Conservation (phyloP, 225 moss, liverwort and hornwort species). For the Physcomitrium patens region DNA sequence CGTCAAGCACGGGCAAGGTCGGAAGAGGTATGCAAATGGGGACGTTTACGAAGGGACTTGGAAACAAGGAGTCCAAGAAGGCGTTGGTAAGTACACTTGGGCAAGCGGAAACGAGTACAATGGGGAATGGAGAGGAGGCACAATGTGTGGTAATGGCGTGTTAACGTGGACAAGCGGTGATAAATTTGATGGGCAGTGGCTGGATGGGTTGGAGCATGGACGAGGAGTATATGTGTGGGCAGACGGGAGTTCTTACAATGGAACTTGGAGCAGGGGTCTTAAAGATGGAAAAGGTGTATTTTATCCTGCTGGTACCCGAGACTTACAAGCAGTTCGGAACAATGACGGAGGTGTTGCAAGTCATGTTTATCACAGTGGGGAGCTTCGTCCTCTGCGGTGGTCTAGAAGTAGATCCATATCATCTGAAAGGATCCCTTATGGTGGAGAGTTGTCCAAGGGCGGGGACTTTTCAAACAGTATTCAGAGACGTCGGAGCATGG, state of each 20-base stretch:
- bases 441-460: slow-evolving; percentile 60
- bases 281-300: slow-evolving; percentile 98
- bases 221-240: slow-evolving; percentile 92
- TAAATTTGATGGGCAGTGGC: slow-evolving; percentile 93
- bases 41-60: slow-evolving; percentile 95
- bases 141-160: slow-evolving; percentile 86
- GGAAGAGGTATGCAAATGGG: slow-evolving; percentile 89
- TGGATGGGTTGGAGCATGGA: slow-evolving; percentile 95
- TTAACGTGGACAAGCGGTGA: slow-evolving; percentile 93
- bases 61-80: slow-evolving; percentile 96
- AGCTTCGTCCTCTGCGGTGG: slow-evolving; percentile 56
- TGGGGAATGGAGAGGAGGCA: slow-evolving; percentile 94
- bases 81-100: slow-evolving; percentile 85
- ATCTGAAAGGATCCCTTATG: slow-evolving; percentile 65
- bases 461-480: slow-evolving; percentile 57
- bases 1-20: slow-evolving; percentile 90
- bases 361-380: slow-evolving; percentile 48
- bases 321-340: slow-evolving; percentile 49
- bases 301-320: slow-evolving; percentile 85
- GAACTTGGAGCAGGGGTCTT: slow-evolving; percentile 95
- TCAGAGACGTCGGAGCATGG: slow-evolving; percentile 91
- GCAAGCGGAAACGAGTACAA: slow-evolving; percentile 86
- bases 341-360: slow-evolving; percentile 43
- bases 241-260: slow-evolving; percentile 83
- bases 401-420: slow-evolving; percentile 77